phyloP scores from a whole-genome alignment of 1,139 yeast species.

The Pichia sp. region DNA sequence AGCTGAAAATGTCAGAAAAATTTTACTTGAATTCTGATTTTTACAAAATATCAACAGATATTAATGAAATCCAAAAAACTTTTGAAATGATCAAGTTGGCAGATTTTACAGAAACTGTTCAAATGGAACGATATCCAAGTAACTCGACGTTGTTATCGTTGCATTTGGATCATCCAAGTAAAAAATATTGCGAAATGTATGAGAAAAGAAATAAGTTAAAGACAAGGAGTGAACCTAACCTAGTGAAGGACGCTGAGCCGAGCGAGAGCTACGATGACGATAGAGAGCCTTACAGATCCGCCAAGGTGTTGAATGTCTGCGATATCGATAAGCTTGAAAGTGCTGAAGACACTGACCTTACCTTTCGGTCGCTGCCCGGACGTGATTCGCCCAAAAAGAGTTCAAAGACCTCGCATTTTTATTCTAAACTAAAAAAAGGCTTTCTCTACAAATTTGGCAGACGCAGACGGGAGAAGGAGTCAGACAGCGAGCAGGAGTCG shows the following conservation, averaged over 20 bases:
- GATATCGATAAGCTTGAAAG: neutral
- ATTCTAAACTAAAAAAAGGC: neutral
- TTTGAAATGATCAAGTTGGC: neutral
- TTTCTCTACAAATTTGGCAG: neutral
- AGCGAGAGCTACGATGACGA: neutral
- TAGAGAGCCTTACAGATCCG: neutral
- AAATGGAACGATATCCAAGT: constrained; percentile 3
- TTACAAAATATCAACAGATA: constrained; percentile 2
- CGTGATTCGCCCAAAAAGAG: neutral
- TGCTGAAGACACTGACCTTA: neutral
- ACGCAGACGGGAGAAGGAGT: neutral
- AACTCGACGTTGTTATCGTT: neutral
- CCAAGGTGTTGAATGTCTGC: neutral
- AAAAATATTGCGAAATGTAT: neutral
- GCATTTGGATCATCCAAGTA: too few relatives aligned
- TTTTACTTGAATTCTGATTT: neutral
- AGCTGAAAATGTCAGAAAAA: neutral
- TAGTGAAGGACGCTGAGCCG: neutral
- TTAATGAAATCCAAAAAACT: neutral
- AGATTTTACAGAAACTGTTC: neutral
- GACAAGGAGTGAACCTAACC: neutral
- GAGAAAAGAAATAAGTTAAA: neutral
- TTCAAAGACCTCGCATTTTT: neutral
- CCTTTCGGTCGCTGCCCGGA: neutral
- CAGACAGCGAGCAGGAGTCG: neutral